Conservation (phyloP, 305 asterid species). For the Striga hermonthica region DNA sequence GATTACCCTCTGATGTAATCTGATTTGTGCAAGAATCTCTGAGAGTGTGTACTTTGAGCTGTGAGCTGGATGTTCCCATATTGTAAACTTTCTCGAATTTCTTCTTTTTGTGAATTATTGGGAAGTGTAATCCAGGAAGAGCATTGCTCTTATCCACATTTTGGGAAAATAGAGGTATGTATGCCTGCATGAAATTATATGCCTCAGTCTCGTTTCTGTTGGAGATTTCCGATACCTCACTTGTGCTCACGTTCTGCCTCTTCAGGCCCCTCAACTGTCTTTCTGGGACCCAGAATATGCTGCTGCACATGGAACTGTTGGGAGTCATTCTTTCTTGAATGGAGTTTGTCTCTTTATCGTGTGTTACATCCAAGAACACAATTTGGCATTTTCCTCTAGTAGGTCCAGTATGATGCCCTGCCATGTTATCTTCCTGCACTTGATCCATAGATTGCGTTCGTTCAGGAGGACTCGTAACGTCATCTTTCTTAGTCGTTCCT, state of each 20-base stretch:
- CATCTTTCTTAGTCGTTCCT: too few species aligned
- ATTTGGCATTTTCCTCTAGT: conserved; percentile 68
- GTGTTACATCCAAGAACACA: conserved; percentile 67
- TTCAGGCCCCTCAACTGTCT: conserved; percentile 46
- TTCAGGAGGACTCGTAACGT: too few species aligned
- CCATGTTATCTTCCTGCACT: conserved; percentile 30
- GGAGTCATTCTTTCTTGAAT: conserved; percentile 37
- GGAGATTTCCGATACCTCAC: conserved; percentile 41
- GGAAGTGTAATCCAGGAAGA: conserved; percentile 49
- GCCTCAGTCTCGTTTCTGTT: conserved; percentile 45
- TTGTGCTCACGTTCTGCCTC: conserved; percentile 39
- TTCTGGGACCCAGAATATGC: conserved; percentile 45
- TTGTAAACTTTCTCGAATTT: conserved; percentile 53
- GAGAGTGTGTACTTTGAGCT: conserved; percentile 20
- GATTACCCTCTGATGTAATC: conserved; percentile 34
- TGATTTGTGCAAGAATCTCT: conserved; percentile 30
- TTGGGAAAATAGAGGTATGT: conserved; percentile 35
- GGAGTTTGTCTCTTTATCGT: conserved; percentile 54
- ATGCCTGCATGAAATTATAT: conserved; percentile 53
- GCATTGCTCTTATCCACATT: conserved; percentile 33
- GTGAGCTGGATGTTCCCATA: conserved; percentile 39
- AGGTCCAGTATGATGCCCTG: conserved; percentile 36
- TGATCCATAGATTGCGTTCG: conserved; percentile 35
- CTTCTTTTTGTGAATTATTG: conserved; percentile 60
- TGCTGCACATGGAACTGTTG: conserved; percentile 43